A percentile compares a stretch with the other conserved stretches of the same genome.
phyloP scores from a whole-genome alignment of 2,329 filamentous ascomycete species.

The Periconia macrospinosa region DNA sequence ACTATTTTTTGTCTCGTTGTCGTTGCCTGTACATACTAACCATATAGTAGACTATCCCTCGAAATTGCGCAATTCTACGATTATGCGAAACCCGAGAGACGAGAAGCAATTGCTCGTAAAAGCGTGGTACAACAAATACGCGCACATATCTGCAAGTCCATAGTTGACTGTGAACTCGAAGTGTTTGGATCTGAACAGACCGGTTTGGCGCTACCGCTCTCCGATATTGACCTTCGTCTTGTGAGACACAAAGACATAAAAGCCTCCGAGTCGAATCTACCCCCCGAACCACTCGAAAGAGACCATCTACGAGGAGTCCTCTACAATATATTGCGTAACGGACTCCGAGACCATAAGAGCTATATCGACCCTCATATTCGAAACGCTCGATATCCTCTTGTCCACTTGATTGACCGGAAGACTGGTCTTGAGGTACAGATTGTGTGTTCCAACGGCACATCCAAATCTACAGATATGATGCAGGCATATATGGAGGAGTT shows the following conservation, averaged over 20 bases:
- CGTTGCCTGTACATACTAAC: not conserved
- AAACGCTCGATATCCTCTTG: conserved; percentile 43
- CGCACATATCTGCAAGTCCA: conserved; percentile 12
- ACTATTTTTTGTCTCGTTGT: not conserved
- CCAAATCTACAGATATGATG: conserved; percentile 47
- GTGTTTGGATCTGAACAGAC: conserved; percentile 58
- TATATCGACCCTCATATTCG: conserved; percentile 25
- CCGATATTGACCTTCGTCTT: conserved; percentile 57
- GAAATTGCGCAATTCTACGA: conserved; percentile 33
- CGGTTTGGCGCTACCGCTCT: conserved; percentile 55
- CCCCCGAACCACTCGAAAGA: conserved; percentile 9
- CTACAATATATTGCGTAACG: not conserved
- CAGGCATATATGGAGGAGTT: conserved; percentile 52
- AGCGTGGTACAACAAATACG: conserved; percentile 36
- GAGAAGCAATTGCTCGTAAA: conserved; percentile 46
- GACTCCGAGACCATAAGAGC: not conserved
- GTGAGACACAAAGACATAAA: conserved; percentile 12
- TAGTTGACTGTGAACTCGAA: conserved; percentile 36
- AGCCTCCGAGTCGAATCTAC: conserved; percentile 10
- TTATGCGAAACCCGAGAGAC: conserved; percentile 40
- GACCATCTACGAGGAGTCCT: not conserved
- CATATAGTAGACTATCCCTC: conserved; percentile 16
- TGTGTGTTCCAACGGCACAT: conserved; percentile 48
- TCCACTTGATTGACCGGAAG: conserved; percentile 46
- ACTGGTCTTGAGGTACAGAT: conserved; percentile 58